Evolutionary conservation across 2,329 filamentous ascomycete species (phyloP).

Genomic region (Phaeosphaeria sp.): DNA sequence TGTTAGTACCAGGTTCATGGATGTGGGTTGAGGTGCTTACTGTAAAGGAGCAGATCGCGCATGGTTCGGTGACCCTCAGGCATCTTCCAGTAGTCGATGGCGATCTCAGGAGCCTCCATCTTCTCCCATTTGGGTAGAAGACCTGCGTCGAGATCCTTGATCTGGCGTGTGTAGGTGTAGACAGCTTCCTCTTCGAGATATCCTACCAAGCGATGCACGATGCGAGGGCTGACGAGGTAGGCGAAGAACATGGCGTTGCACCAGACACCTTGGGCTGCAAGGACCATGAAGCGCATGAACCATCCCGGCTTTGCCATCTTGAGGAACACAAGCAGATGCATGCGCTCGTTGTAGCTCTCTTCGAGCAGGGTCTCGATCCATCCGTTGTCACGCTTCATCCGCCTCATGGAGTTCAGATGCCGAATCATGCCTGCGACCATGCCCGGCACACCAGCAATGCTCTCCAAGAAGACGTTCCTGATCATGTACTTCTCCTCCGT

Average conservation of each 20-base stretch:
- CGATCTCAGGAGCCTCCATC: slow-evolving; percentile 84
- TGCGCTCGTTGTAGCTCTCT: slow-evolving; percentile 90
- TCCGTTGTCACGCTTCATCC: slow-evolving; percentile 91
- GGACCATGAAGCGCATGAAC: slow-evolving; percentile 92
- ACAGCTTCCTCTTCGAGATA: slow-evolving; percentile 98
- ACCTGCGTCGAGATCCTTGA: slow-evolving; percentile 86
- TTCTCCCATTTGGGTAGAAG: slow-evolving; percentile 81
- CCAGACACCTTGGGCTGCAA: slow-evolving; percentile 86
- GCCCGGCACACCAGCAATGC: slow-evolving; percentile 91
- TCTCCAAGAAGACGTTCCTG: slow-evolving; percentile 92
- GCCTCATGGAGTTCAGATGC: slow-evolving; percentile 82
- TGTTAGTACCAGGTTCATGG: slow-evolving; percentile 11
- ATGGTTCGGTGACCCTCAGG: slow-evolving; percentile 82
- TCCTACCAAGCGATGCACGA: slow-evolving; percentile 93
- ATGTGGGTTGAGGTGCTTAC: slow-evolving; percentile 57
- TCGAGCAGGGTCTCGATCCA: slow-evolving; percentile 94
- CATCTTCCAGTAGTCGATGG: slow-evolving; percentile 93
- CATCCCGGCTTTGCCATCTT: slow-evolving; percentile 85
- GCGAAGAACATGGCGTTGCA: slow-evolving; percentile 92
- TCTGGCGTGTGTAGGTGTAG: slow-evolving; percentile 89
- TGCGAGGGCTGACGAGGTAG: slow-evolving; percentile 85
- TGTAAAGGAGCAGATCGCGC: slow-evolving; percentile 85
- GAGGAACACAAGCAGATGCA: slow-evolving; percentile 92
- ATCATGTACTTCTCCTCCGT: slow-evolving; percentile 89
- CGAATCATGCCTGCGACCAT: slow-evolving; percentile 97